Percentiles rank a stretch among this genome's conserved stretches.
phyloP scores from a whole-genome alignment of 1,284 basidiomycete species.

The Ustilago sp. region DNA sequence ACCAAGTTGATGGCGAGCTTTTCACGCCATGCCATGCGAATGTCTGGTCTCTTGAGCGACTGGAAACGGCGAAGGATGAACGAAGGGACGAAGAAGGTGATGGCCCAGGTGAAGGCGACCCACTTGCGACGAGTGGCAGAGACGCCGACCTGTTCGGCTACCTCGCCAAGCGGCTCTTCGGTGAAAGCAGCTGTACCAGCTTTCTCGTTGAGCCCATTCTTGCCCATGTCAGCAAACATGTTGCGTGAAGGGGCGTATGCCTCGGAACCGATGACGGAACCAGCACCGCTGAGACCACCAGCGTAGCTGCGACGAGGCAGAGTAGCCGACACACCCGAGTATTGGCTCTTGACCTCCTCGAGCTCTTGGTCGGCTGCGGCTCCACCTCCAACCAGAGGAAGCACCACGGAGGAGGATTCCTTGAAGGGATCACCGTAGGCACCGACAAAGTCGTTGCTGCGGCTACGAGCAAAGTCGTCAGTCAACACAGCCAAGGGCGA shows the following conservation, averaged over 20 bases:
- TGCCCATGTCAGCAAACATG: slow-evolving; percentile 84
- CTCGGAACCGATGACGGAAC: slow-evolving; percentile 57
- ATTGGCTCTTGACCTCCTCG: slow-evolving; percentile 60
- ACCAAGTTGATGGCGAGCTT: slow-evolving; percentile 91
- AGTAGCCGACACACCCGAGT: slow-evolving; percentile 46
- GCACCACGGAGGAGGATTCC: slow-evolving; percentile 72
- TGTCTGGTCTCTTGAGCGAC: slow-evolving; percentile 91
- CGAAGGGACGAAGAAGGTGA: slow-evolving; percentile 91
- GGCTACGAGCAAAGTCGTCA: slow-evolving; percentile 69
- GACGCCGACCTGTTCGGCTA: slow-evolving; percentile 86
- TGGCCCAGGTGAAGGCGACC: slow-evolving; percentile 87
- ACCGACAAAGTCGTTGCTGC: slow-evolving; percentile 57
- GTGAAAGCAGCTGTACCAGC: slow-evolving; percentile 51
- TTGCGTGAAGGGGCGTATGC: slow-evolving; percentile 89
- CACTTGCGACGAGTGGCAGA: slow-evolving; percentile 83
- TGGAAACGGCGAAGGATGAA: slow-evolving; percentile 77
- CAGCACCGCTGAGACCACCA: slow-evolving; percentile 36
- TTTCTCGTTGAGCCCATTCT: slow-evolving; percentile 71
- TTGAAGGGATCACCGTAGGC: slow-evolving; percentile 67
- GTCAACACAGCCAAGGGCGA: slow-evolving; percentile 72
- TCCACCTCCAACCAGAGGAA: slow-evolving; percentile 75
- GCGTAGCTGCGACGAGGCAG: slow-evolving; percentile 40
- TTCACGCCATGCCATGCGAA: slow-evolving; percentile 94
- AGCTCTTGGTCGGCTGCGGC: slow-evolving; percentile 29
- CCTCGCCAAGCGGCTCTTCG: slow-evolving; percentile 73